Base-by-base conservation (phyloP, 139 green algal species). In the Eudorina sp. region DNA sequence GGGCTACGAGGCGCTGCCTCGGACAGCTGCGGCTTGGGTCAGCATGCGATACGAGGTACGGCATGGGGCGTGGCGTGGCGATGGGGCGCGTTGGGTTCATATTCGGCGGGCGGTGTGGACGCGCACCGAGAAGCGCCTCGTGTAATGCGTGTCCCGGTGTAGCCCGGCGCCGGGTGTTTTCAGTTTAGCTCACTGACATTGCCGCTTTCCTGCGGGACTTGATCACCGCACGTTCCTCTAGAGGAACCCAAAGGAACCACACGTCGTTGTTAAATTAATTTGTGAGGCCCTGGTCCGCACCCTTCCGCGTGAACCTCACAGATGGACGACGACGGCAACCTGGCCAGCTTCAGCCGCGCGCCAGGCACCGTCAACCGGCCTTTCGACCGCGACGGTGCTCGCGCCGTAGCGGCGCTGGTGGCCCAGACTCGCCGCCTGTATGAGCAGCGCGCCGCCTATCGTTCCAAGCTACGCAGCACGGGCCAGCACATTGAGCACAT, bases 311-410 rank as follows among this genome's bases (percentile, higher is more conserved):
- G 19, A 36, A 4, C 6, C 19, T 18, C 31, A 5, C 60, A 86
- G 81, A 25, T 91, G 60, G 88, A 91, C 40, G 88, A 91, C 23
- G 73, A 89, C 11, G 88, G 88, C 58, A 91, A 91, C 81, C 70
- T 91, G 31, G 73, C 88, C 34, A 74, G 31, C 73, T 89, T 89
- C 80, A 91, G 70, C 80, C 88, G 80, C 27, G 48, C 34, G 25
- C 48, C 80, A 1, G 81, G 88, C 73, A 78, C 6, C 53, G 25
- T 46, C 45, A 48, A 51, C 38, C 58, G 88, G 34, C 88, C 88
- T 3, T 91, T 91, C 48, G 88, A 91, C 80, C 48, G 80, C 5
- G 88, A 91, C 38, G 88, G 88, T 9, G 88, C 88, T 29, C 72
- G 88, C 58, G 88, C 72, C 7, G 80, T 91, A 2, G 88, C 88